These are phyloP conservation scores for Ganoderma meredithae DNA, from an alignment of 1,284 basidiomycete species.

Conservation along the genomic window DNA sequence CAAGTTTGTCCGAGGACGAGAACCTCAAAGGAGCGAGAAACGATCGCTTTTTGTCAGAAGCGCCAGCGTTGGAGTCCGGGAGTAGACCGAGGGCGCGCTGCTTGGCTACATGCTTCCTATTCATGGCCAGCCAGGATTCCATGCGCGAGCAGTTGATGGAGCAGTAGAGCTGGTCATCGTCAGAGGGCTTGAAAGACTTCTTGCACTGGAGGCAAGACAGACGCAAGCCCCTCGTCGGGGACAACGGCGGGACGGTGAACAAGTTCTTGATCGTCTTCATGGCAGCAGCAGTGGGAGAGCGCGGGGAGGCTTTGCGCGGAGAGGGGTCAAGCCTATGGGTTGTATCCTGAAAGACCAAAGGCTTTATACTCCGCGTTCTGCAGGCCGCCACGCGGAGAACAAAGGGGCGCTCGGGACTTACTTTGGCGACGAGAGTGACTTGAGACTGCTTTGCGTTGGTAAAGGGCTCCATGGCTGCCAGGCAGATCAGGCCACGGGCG, in stretches of 20 bases:
- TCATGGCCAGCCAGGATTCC: constrained; percentile 5
- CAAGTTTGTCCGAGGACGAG: not conserved
- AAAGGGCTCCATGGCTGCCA: not conserved
- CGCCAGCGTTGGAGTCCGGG: not conserved
- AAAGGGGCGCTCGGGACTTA: constrained; percentile 5
- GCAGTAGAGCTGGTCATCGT: constrained; percentile 2
- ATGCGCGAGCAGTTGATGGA: constrained; percentile 13
- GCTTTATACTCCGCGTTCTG: not conserved
- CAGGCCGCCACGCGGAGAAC: not conserved
- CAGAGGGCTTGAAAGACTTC: constrained; percentile 4
- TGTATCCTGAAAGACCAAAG: constrained; percentile 4
- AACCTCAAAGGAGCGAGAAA: not conserved
- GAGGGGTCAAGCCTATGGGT: too few species aligned
- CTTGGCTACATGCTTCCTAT: not conserved
- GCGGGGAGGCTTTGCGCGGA: not conserved
- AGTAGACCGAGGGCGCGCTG: not conserved
- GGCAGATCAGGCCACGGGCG: not conserved
- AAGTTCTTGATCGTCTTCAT: constrained; percentile 22
- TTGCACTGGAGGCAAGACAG: constrained; percentile 10
- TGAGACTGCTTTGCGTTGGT: not conserved
- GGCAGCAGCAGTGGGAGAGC: not conserved
- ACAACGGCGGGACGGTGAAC: constrained; percentile 5
- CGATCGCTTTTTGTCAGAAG: not conserved
- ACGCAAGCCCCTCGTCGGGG: constrained; percentile 5
- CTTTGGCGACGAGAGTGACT: not conserved